phyloP scores from a whole-genome alignment of 2,329 filamentous ascomycete species.

The Colletotrichum sojae region DNA sequence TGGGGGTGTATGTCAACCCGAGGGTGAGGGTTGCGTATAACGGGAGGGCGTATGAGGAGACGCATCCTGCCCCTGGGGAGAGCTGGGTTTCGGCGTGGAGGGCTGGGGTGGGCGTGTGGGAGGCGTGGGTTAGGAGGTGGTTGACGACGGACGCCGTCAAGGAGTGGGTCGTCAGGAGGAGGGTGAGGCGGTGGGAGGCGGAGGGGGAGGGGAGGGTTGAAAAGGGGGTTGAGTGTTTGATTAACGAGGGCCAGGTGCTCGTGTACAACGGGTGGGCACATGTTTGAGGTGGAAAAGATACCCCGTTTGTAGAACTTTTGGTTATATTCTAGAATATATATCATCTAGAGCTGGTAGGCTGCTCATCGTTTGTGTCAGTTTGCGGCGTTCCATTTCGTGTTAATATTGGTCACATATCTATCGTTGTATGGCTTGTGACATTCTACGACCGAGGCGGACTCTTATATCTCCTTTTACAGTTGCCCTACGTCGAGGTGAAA shows the following conservation, averaged over 20 bases:
- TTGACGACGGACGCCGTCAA: constrained; percentile 44
- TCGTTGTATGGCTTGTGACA: too few relatives aligned
- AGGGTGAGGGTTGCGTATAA: constrained; percentile 78
- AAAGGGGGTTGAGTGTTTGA: constrained; percentile 65
- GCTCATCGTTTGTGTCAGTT: too few relatives aligned
- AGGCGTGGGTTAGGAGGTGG: constrained; percentile 67
- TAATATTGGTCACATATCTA: too few relatives aligned
- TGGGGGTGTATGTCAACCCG: constrained; percentile 78
- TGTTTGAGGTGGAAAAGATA: constrained; percentile 52
- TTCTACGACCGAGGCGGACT: too few relatives aligned
- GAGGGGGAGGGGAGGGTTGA: constrained; percentile 55
- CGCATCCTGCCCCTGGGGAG: constrained; percentile 53
- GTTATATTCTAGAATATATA: neutral
- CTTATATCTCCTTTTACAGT: too few relatives aligned
- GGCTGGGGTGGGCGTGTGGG: constrained; percentile 70
- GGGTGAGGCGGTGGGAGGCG: constrained; percentile 56
- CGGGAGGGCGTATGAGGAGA: constrained; percentile 63
- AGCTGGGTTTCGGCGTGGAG: constrained; percentile 64
- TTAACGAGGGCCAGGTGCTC: constrained; percentile 74
- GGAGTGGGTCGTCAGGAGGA: constrained; percentile 53
- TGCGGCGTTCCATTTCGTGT: too few relatives aligned
- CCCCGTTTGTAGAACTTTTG: neutral
- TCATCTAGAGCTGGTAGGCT: too few relatives aligned
- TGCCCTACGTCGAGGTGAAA: too few relatives aligned
- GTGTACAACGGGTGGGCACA: constrained; percentile 72